Percentiles rank a stretch among this genome's conserved stretches.
Conservation (phyloP, 2,329 filamentous ascomycete species). For the Keithomyces neogunnii region DNA sequence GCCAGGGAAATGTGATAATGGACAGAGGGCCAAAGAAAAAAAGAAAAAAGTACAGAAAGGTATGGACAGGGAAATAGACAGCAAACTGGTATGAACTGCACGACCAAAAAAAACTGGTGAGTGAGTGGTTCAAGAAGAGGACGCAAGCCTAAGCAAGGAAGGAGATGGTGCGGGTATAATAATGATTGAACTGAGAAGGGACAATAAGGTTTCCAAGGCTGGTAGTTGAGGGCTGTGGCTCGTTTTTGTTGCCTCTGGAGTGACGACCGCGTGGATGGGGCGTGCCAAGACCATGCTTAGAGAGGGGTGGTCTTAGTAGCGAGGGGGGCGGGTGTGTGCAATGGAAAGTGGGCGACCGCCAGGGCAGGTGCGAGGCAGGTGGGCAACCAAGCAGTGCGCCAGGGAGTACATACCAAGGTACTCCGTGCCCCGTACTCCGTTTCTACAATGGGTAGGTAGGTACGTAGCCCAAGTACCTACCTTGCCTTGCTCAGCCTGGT, state of each 20-base stretch:
- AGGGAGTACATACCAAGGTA: too few relatives aligned
- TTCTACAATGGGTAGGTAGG: too few relatives aligned
- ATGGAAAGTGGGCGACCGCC: not conserved
- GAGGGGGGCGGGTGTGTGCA: not conserved
- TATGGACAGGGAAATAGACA: not conserved
- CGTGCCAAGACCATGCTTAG: not conserved
- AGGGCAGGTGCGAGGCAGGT: not conserved
- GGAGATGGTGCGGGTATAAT: not conserved
- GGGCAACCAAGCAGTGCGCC: not conserved
- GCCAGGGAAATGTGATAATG: not conserved
- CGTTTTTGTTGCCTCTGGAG: not conserved
- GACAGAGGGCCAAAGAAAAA: not conserved
- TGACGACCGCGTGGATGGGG: not conserved
- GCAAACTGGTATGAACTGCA: not conserved
- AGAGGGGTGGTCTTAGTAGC: not conserved
- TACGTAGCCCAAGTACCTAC: not conserved
- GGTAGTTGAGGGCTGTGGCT: not conserved
- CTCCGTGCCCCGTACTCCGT: too few relatives aligned
- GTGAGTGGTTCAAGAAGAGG: not conserved
- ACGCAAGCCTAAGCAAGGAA: not conserved
- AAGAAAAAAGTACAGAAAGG: not conserved
- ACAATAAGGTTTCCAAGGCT: not conserved
- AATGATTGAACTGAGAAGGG: not conserved
- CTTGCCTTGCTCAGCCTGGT: too few relatives aligned
- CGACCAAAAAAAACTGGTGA: not conserved